phyloP scores from a whole-genome alignment of 2,329 filamentous ascomycete genomes.

The Graphilbum fragrans region DNA sequence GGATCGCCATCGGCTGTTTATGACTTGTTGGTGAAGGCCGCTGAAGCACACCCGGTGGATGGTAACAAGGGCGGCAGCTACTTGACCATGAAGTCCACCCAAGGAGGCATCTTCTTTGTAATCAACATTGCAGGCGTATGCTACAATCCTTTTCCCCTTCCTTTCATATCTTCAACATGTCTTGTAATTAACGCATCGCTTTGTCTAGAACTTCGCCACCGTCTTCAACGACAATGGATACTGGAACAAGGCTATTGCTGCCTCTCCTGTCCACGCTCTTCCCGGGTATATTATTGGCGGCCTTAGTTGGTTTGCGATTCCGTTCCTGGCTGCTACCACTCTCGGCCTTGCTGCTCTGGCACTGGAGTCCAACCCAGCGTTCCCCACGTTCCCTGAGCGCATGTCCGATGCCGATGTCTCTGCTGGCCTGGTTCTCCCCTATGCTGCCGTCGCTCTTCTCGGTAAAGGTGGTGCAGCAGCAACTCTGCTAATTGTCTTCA shows the following conservation, averaged over 20 bases:
- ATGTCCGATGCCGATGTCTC: conserved; percentile 65
- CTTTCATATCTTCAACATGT: neutral
- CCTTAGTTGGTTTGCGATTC: conserved; percentile 84
- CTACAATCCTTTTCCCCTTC: neutral
- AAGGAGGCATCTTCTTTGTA: conserved; percentile 81
- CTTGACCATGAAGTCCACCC: conserved; percentile 70
- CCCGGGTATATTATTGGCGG: conserved; percentile 84
- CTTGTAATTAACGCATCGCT: neutral
- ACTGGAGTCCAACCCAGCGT: conserved; percentile 59
- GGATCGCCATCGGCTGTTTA: conserved; percentile 70
- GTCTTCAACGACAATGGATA: conserved; percentile 83
- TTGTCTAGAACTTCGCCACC: conserved; percentile 57
- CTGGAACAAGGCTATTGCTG: conserved; percentile 90
- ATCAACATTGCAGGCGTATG: conserved; percentile 51
- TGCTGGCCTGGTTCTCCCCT: conserved; percentile 74
- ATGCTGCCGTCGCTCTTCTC: conserved; percentile 71
- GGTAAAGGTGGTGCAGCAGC: conserved; percentile 71
- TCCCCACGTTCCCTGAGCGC: conserved; percentile 61
- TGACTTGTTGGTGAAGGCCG: conserved; percentile 60
- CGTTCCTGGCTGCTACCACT: conserved; percentile 79
- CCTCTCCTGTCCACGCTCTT: conserved; percentile 71
- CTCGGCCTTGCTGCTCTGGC: conserved; percentile 76
- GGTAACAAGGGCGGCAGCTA: conserved; percentile 77
- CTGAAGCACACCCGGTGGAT: conserved; percentile 57
- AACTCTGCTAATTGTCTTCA: conserved; percentile 72